phyloP scores from a whole-genome alignment of 352 stramenopile genomes.

The Pythium brassicae region DNA sequence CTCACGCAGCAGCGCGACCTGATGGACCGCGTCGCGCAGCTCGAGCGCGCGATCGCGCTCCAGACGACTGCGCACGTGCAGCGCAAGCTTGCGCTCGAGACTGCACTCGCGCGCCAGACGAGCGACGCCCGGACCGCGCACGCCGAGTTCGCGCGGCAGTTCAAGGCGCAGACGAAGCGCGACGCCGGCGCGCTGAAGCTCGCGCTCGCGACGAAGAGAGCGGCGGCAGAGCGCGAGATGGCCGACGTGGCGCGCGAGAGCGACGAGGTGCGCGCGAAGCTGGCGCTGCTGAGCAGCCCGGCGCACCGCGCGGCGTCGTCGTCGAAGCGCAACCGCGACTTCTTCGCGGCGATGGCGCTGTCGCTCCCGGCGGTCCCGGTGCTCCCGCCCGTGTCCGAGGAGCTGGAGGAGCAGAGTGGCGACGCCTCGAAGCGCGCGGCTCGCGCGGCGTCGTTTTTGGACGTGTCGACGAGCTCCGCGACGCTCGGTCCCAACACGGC shows the following conservation, averaged over 20 bases:
- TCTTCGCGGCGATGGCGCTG: slow-evolving; percentile 39
- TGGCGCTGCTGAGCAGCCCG: slow-evolving; percentile 15
- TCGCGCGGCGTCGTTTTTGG: slow-evolving; percentile 11
- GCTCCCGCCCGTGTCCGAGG: slow-evolving; percentile 8
- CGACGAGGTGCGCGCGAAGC: slow-evolving; percentile 24
- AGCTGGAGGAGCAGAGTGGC: neutral
- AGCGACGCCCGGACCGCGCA: slow-evolving; percentile 38
- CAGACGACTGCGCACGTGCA: slow-evolving; percentile 64
- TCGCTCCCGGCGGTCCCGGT: slow-evolving; percentile 24
- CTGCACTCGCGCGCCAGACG: slow-evolving; percentile 24
- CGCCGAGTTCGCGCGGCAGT: slow-evolving; percentile 40
- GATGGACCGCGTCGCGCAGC: slow-evolving; percentile 47
- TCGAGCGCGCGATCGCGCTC: slow-evolving; percentile 49
- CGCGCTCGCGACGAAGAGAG: slow-evolving; percentile 50
- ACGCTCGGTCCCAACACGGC: slow-evolving; percentile 12
- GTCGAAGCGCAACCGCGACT: slow-evolving; percentile 23
- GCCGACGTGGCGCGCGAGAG: slow-evolving; percentile 23
- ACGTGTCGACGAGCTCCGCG: slow-evolving; percentile 14
- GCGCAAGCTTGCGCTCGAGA: slow-evolving; percentile 46
- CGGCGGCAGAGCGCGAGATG: slow-evolving; percentile 20
- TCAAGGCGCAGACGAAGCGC: slow-evolving; percentile 54
- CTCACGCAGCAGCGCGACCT: slow-evolving; percentile 52
- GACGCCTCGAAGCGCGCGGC: slow-evolving; percentile 11
- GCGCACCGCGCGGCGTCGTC: neutral
- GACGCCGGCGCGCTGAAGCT: slow-evolving; percentile 38